phyloP scores from a whole-genome alignment of 108 stramenopile genomes.

The Cyclostephanos invisitatus region DNA sequence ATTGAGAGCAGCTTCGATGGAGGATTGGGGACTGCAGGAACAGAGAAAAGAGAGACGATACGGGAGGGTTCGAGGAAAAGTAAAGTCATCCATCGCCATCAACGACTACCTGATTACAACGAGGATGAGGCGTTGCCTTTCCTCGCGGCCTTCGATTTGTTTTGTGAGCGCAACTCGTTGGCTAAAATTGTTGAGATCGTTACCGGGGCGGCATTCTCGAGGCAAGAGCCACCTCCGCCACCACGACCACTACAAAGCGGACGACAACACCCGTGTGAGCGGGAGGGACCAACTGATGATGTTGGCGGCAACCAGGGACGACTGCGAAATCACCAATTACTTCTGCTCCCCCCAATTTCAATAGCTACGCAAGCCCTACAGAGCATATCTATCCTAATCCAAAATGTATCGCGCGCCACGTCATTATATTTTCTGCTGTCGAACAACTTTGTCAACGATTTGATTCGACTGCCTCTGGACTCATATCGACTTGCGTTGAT shows the following conservation, averaged over 20 bases:
- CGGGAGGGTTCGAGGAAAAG: conserved; percentile 16
- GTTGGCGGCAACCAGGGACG: conserved; percentile 2
- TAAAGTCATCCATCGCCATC: conserved; percentile 6
- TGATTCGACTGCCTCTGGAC: conserved; percentile 75
- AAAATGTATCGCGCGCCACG: conserved; percentile 85
- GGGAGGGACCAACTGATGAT: not conserved
- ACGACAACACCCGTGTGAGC: not conserved
- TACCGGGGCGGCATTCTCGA: conserved; percentile 59
- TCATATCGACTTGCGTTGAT: conserved; percentile 53
- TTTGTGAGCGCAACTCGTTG: conserved; percentile 78
- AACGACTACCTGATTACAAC: conserved; percentile 7
- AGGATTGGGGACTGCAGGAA: conserved; percentile 6
- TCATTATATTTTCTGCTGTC: conserved; percentile 81
- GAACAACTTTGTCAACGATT: conserved; percentile 80
- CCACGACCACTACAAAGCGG: conserved; percentile 7
- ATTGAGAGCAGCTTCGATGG: conserved; percentile 7
- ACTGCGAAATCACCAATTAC: conserved; percentile 4
- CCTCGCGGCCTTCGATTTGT: conserved; percentile 71
- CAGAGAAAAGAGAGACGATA: conserved; percentile 11
- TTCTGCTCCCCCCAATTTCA: conserved; percentile 60
- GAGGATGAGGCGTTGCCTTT: conserved; percentile 43
- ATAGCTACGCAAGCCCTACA: conserved; percentile 86
- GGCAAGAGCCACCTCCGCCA: not conserved
- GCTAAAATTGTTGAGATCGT: conserved; percentile 63
- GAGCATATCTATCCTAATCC: conserved; percentile 82